phyloP scores from a whole-genome alignment of 2,329 filamentous ascomycete species.

The Geosmithia morbida region DNA sequence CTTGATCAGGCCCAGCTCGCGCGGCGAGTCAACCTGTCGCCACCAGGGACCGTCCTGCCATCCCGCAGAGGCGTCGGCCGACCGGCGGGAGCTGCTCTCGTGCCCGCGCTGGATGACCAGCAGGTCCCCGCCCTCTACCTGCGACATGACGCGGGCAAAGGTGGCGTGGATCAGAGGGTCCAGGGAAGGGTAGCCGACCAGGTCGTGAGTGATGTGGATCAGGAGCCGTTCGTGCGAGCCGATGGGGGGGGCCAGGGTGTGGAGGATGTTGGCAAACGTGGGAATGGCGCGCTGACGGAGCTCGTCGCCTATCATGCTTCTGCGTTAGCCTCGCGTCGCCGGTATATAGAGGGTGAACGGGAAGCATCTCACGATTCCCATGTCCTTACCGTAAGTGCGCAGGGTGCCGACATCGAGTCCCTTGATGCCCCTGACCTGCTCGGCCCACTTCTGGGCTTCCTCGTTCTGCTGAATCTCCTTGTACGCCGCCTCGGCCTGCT shows the following conservation, averaged over 20 bases:
- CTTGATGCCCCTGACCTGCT: constrained; percentile 63
- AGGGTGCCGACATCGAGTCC: constrained; percentile 60
- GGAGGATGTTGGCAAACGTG: constrained; percentile 87
- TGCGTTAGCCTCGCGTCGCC: neutral
- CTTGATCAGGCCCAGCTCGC: constrained; percentile 66
- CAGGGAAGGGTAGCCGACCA: constrained; percentile 85
- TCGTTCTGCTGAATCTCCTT: constrained; percentile 95
- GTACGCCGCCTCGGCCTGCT: constrained; percentile 83
- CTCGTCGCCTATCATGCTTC: constrained; percentile 56
- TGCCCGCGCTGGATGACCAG: constrained; percentile 88
- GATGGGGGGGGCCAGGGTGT: constrained; percentile 91
- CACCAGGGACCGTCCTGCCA: constrained; percentile 98
- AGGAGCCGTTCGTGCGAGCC: constrained; percentile 92
- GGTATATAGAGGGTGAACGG: too few species aligned
- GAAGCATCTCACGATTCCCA: too few species aligned
- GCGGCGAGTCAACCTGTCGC: constrained; percentile 54
- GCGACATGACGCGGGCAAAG: constrained; percentile 94
- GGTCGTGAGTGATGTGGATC: constrained; percentile 94
- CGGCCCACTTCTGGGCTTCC: constrained; percentile 90
- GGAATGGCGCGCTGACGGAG: constrained; percentile 75
- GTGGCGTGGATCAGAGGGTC: constrained; percentile 85
- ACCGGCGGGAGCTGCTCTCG: constrained; percentile 59
- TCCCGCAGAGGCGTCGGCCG: constrained; percentile 43
- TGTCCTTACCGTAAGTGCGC: constrained; percentile 24
- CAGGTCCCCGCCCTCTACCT: constrained; percentile 92